Evolutionary conservation across 2,329 filamentous ascomycete species (phyloP), one percentile per base, ranked within the genome.

Genomic region (Beauveria pseudobassiana): DNA sequence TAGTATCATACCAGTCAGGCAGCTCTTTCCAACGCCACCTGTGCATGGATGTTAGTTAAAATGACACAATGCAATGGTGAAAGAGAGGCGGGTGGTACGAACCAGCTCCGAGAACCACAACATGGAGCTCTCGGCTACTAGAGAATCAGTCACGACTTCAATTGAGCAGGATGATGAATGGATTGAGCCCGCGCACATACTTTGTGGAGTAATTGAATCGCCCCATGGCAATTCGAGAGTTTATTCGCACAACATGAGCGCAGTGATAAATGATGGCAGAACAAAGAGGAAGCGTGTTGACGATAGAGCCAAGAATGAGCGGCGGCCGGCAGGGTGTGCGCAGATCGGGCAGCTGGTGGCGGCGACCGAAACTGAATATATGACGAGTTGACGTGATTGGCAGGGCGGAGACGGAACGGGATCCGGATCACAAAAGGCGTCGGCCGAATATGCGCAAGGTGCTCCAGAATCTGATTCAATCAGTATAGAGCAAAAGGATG

Each of bases 21-120:
- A 96, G 74, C 91, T 96, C 77, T 96, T 96, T 65, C 91, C 91
- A 72, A 96, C 91, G 74, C 91, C 91, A 77, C 91, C 89, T 91
- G 50, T 3, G 74, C 61, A 68, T 62, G 61, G 62, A 61, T 62
- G 65, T 62, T 59, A 57, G 59, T 46, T 20, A 16, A 46, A 18
- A 24, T 61, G 56, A 59, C 62, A 56, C 38, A 20, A 46, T 61
- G 57, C 45, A 50, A 69, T 59, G 70, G 76, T 69, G 76, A 72
- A 62, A 66, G 64, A 54, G 57, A 59, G 50, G 24, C 61, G 63
- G 62, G 57, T 61, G 62, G 61, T 61, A 77, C 83, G 71, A 77
- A 89, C 88, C 89, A 78, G 89, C 87, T 73, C 90, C 90, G 67
- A 93, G 80, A 65, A 93, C 90, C 69, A 92, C 90, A 71, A 92